A percentile compares a stretch with the other conserved stretches of the same genome.
phyloP scores from a whole-genome alignment of 345 rosid genomes.

The Cardamine occulta region DNA sequence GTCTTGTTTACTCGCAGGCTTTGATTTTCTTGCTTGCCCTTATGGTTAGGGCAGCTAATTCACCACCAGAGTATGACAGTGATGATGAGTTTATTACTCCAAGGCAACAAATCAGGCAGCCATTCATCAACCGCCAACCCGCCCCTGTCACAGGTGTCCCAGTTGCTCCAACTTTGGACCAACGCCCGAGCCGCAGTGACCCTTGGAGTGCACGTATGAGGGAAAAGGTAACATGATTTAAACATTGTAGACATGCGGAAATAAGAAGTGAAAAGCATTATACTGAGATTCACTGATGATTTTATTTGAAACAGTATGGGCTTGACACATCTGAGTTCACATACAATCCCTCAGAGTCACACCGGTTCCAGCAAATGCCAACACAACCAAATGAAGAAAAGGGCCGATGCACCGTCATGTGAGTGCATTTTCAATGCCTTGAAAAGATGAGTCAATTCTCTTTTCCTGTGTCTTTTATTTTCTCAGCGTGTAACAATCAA shows the following conservation, averaged over 20 bases:
- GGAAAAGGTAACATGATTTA: conserved; percentile 72
- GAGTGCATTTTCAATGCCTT: conserved; percentile 16
- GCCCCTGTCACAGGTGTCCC: conserved; percentile 80
- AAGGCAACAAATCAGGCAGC: conserved; percentile 85
- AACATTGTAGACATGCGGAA: neutral
- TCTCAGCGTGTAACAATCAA: conserved; percentile 31
- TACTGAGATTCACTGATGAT: conserved; percentile 22
- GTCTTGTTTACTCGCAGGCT: conserved; percentile 60
- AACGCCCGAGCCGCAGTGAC: conserved; percentile 91
- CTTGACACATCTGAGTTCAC: conserved; percentile 96
- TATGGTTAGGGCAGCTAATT: conserved; percentile 75
- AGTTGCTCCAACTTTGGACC: conserved; percentile 76
- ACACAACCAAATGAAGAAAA: conserved; percentile 74
- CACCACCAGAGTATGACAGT: conserved; percentile 86
- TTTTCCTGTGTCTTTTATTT: neutral
- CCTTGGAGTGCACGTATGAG: conserved; percentile 99
- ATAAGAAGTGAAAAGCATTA: neutral
- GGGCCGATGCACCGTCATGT: conserved; percentile 92
- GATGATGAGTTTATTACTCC: conserved; percentile 83
- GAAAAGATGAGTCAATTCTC: conserved; percentile 1
- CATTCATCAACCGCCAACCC: conserved; percentile 73
- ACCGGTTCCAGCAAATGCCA: conserved; percentile 69
- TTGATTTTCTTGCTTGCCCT: conserved; percentile 82
- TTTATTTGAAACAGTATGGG: conserved; percentile 67
- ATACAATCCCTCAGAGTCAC: conserved; percentile 85